These are phyloP conservation scores for Phytophthora ramorum DNA, from an alignment of 352 stramenopile genomes.

Conservation along the genomic window DNA sequence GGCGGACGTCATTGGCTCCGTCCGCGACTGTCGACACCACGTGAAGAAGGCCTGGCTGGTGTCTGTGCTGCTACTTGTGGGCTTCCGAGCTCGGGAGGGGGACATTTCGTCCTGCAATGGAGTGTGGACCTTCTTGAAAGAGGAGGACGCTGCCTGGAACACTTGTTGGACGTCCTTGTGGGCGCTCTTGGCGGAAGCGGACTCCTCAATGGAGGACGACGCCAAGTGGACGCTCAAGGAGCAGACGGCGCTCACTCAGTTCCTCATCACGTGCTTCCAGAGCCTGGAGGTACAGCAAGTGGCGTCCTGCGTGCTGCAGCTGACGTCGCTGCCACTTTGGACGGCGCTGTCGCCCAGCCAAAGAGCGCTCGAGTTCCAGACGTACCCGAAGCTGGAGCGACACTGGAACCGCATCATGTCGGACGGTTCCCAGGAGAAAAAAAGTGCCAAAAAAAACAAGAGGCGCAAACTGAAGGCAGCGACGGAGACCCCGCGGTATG, in stretches of 20 bases:
- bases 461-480: constrained; percentile 40
- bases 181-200: constrained; percentile 24
- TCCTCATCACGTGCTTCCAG: constrained; percentile 67
- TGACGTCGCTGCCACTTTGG: constrained; percentile 75
- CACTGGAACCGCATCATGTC: constrained; percentile 63
- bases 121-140: constrained; percentile 34
- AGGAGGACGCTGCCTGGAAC: constrained; percentile 40
- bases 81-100: constrained; percentile 27
- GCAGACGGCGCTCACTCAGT: constrained; percentile 60
- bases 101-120: constrained; percentile 6
- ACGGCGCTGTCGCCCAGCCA: constrained; percentile 62
- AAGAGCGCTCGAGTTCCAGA: constrained; percentile 66
- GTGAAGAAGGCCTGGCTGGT: constrained; percentile 55
- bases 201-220: constrained; percentile 18
- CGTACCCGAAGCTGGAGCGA: constrained; percentile 68
- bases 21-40: constrained; percentile 36
- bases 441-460: constrained; percentile 39
- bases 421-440: constrained; percentile 12
- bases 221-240: constrained; percentile 60
- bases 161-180: constrained; percentile 51
- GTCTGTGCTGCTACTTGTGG: constrained; percentile 54
- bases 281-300: constrained; percentile 63
- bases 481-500: constrained; percentile 7
- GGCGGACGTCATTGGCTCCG: constrained; percentile 15
- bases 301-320: constrained; percentile 58